Evolutionary conservation across 305 asterid genomes (phyloP).

Genomic region (Salvia sclarea): DNA sequence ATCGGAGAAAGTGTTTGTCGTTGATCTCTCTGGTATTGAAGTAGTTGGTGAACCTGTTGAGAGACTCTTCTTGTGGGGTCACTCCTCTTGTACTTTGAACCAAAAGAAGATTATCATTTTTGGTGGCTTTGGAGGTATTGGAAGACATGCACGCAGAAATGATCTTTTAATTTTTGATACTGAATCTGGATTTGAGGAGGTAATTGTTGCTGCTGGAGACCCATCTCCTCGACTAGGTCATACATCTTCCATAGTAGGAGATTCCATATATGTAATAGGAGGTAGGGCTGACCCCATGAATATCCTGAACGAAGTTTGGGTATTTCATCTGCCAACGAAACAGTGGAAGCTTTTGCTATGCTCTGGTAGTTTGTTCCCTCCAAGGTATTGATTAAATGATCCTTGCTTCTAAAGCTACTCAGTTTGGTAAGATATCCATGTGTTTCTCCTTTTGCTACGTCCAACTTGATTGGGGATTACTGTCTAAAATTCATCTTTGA

Average conservation of each 20-base stretch:
- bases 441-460: not conserved
- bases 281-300: slow-evolving; percentile 90
- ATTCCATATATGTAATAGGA: slow-evolving; percentile 72
- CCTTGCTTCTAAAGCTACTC: slow-evolving; percentile 17
- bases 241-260: slow-evolving; percentile 65
- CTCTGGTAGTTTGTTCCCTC: slow-evolving; percentile 63
- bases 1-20: slow-evolving; percentile 37
- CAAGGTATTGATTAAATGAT: slow-evolving; percentile 56
- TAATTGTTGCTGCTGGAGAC: slow-evolving; percentile 47
- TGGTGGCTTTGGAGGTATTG: slow-evolving; percentile 98
- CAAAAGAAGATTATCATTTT: slow-evolving; percentile 59
- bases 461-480: slow-evolving; percentile 3
- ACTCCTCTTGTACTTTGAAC: slow-evolving; percentile 66
- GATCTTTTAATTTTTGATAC: slow-evolving; percentile 64
- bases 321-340: slow-evolving; percentile 44
- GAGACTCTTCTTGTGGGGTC: slow-evolving; percentile 96
- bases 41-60: slow-evolving; percentile 76
- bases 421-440: slow-evolving; percentile 18
- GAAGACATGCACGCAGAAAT: slow-evolving; percentile 88
- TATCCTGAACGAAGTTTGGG: slow-evolving; percentile 88
- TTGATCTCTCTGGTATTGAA: slow-evolving; percentile 48
- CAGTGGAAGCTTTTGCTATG: slow-evolving; percentile 76
- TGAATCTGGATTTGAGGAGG: slow-evolving; percentile 52
- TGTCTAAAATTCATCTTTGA: not conserved
- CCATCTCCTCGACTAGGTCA: slow-evolving; percentile 96